Evolutionary conservation across 805 yeast genomes (phyloP), one percentile per base, ranked within the genome.

Genomic region (Saccharomycopsis amapae): DNA sequence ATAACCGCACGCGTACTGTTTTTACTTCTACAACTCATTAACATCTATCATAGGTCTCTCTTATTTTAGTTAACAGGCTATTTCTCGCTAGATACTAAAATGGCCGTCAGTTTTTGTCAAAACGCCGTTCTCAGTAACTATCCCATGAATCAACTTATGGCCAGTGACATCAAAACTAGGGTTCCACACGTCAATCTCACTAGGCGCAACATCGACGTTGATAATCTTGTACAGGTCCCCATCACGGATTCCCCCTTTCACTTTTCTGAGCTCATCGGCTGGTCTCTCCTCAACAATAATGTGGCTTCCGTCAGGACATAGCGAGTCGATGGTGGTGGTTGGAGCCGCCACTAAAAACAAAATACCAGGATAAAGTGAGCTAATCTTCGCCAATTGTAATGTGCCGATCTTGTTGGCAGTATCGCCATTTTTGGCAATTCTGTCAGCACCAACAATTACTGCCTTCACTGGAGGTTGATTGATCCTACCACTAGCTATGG

Each of bases 321-420:
- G 63, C 49, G 72, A 64, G 61, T 90, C 98, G 53, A 90, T 79
- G 0, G 97, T 87, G 1, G 97, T 88, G 38, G 76, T 84, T 42
- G 97, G 97, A 1, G 97, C 97, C 24, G 96, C 97, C 7, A 93
- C 96, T 38, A 86, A 79, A 56, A 93, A 90, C 58, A 81, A 82
- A 56, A 89, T 78, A 5, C 76, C 80, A 45, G 73, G 73, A 43
- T 75, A 75, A 50, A 67, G 68, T 49, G 80, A 73, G 17, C 95
- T 81, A 48, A 87, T 66, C 10, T 81, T 69, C 0, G 97, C 83
- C 53, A 90, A 66, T 65, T 89, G 97, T 64, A 78, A 85, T 0
- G 97, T 93, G 19, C 98, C 98, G 42, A 90, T 90, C 66, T 90
- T 90, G 66, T 90, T 90, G 1, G 97, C 97, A 25, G 96, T 79